These are phyloP conservation scores for Phialocephala subalpina DNA, from an alignment of 2,329 filamentous ascomycete species.

Conservation along the genomic window DNA sequence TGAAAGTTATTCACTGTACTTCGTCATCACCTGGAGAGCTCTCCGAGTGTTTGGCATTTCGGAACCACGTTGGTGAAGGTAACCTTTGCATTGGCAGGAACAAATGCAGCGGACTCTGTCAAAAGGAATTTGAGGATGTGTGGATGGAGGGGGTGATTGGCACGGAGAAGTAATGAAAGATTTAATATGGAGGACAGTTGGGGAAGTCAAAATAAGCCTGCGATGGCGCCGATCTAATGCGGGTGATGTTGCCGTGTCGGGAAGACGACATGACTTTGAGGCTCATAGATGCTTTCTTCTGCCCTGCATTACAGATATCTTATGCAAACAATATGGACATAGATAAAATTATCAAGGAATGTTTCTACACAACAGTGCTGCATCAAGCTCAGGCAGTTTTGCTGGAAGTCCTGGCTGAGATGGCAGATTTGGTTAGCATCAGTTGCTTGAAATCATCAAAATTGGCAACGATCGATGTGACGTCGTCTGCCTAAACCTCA, in stretches of 20 bases:
- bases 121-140: background rate
- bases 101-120: background rate
- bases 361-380: too few species aligned
- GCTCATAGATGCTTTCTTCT: too few species aligned
- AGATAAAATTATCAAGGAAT: too few species aligned
- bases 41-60: background rate
- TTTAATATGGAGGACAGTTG: background rate
- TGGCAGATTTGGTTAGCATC: too few species aligned
- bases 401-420: too few species aligned
- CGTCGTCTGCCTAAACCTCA: too few species aligned
- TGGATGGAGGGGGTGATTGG: background rate
- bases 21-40: background rate
- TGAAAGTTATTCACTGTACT: background rate
- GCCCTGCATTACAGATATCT: too few species aligned
- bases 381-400: too few species aligned
- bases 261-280: slow-evolving; percentile 5
- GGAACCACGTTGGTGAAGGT: background rate
- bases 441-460: too few species aligned
- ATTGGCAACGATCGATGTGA: too few species aligned
- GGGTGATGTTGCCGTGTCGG: background rate
- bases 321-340: too few species aligned
- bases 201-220: background rate
- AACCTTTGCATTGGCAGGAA: slow-evolving; percentile 3
- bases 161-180: background rate
- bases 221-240: background rate